phyloP scores from a whole-genome alignment of 768 basidiomycete species.

The Candolleomyces eurysporus region DNA sequence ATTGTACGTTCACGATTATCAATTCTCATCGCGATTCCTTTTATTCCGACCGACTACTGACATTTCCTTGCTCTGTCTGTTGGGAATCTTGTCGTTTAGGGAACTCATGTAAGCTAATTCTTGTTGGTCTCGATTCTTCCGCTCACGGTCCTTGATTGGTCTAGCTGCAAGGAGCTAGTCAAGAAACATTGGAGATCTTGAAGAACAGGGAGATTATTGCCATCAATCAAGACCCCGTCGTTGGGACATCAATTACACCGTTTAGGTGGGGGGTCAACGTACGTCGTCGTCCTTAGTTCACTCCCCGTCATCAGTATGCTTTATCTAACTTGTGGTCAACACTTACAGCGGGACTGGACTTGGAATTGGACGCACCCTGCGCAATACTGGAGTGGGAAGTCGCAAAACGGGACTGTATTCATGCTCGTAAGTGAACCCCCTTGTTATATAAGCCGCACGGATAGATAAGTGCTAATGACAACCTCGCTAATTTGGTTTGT shows the following conservation, averaged over 20 bases:
- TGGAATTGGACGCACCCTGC: slow-evolving; percentile 51
- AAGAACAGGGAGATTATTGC: slow-evolving; percentile 65
- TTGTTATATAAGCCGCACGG: not conserved
- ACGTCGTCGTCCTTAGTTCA: slow-evolving; percentile 19
- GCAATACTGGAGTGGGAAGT: slow-evolving; percentile 71
- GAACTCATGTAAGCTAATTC: slow-evolving; percentile 22
- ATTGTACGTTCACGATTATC: slow-evolving; percentile 31
- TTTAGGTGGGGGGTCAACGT: slow-evolving; percentile 73
- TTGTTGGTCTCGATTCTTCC: not conserved
- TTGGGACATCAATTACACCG: slow-evolving; percentile 59
- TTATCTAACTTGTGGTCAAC: not conserved
- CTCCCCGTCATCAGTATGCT: slow-evolving; percentile 2
- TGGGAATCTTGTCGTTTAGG: not conserved
- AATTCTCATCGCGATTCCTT: not conserved
- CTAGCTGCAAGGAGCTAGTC: slow-evolving; percentile 26
- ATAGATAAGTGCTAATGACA: no score
- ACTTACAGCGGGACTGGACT: slow-evolving; percentile 39
- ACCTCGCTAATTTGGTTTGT: no score
- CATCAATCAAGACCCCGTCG: slow-evolving; percentile 65
- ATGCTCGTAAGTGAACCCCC: slow-evolving; percentile 51
- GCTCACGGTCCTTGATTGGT: not conserved
- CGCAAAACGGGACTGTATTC: slow-evolving; percentile 61
- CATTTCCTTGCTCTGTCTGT: not conserved
- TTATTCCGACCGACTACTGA: no score
- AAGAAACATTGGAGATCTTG: slow-evolving; percentile 52